Evolutionary conservation across 495 filamentous ascomycete genomes (phyloP).

Genomic region (Monascus purpureus): DNA sequence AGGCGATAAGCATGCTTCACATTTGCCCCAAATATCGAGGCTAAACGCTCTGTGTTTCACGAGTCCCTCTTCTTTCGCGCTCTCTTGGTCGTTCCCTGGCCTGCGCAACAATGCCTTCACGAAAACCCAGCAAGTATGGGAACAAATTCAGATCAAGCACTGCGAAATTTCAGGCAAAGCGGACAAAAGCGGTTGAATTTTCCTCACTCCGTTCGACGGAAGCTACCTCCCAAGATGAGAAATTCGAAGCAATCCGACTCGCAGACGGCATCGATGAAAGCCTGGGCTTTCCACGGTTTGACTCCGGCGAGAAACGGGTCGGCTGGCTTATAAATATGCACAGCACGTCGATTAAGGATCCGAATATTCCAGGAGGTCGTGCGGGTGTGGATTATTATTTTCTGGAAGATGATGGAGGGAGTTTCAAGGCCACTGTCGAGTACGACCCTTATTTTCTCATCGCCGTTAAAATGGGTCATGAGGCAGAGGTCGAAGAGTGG

Average conservation of each 20-base stretch:
- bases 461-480: constrained; percentile 73
- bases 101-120: constrained; percentile 39
- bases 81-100: constrained; percentile 14
- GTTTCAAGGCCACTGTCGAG: constrained; percentile 92
- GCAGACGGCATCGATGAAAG: constrained; percentile 86
- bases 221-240: constrained; percentile 74
- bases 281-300: constrained; percentile 87
- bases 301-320: constrained; percentile 68
- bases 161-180: constrained; percentile 37
- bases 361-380: constrained; percentile 64
- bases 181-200: constrained; percentile 64
- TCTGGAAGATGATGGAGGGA: constrained; percentile 80
- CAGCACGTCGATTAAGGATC: constrained; percentile 72
- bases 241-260: constrained; percentile 67
- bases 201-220: constrained; percentile 60
- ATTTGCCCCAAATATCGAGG: too few species aligned
- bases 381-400: constrained; percentile 96
- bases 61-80: constrained; percentile 1
- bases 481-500: constrained; percentile 95
- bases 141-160: constrained; percentile 37
- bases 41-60: constrained; percentile 15
- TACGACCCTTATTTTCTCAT: constrained; percentile 96
- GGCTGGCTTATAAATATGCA: constrained; percentile 97
- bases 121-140: constrained; percentile 41
- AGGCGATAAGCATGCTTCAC: too few species aligned